Evolutionary conservation across 257 asterid genomes (phyloP), one percentile per base, ranked within the genome.

Genomic region (Capsicum rhomboideum): DNA sequence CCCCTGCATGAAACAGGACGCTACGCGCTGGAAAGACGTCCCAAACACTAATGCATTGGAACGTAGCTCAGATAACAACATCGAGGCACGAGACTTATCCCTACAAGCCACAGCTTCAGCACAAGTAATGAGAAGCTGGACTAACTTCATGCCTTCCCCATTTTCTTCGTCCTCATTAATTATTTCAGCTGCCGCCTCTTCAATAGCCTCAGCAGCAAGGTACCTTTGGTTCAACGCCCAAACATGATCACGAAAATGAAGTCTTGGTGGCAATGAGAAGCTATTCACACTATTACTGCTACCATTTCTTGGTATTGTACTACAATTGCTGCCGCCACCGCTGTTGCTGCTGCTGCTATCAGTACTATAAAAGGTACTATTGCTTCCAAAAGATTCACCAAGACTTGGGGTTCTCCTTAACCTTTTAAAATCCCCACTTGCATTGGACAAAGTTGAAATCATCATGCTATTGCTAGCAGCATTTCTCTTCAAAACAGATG

Each of bases 71-170:
- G 93, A 89, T 14, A 94, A 80, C 53, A 92, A 40, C n/a, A 86
- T 67, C 2, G 95, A 88, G 10, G 98, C 97, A 40, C 93, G 97
- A 1, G 92, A 59, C 88, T 91, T 85, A 63, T 93, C 98, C 0
- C 98, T 91, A 49, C 98, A 92, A 16, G 98, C 98, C 16, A 93
- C 97, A 1, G 98, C 97, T 86, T 93, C 98, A 2, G 95, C 97
- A 49, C 98, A 93, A 34, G 97, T 92, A 86, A 93, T 90, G 54
- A 93, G 90, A 82, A 88, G 93, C 72, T 92, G 97, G 68, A 93
- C 95, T 2, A 93, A 86, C 55, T 86, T 90, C 93, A 87, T 90
- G 6, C 92, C 97, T 29, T 91, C 93, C 23, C 86, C 88, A 40
- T 64, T 87, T 28, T 68, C 89, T 1, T 59, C 88, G 37, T 83